Evolutionary conservation across 768 basidiomycete species (phyloP).

Genomic region (Tephrocybe rancida): DNA sequence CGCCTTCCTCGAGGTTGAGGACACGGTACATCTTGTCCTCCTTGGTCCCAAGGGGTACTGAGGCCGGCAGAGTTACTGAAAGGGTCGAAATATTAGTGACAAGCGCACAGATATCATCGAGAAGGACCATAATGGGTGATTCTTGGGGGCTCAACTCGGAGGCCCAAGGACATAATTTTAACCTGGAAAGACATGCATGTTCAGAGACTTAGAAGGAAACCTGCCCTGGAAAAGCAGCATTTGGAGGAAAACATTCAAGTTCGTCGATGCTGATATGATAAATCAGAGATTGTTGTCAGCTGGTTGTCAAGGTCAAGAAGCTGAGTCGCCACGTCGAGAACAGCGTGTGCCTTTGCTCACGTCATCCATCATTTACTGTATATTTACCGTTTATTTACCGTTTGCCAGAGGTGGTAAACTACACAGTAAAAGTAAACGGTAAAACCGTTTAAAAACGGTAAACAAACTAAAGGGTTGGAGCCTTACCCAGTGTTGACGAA

Average conservation of each 20-base stretch:
- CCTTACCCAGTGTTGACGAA: no score
- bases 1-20: not conserved
- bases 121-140: not conserved
- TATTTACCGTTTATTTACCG: conserved; percentile 7
- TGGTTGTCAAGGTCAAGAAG: no score
- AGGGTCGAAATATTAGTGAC: not conserved
- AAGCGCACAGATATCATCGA: not conserved
- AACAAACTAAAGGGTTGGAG: conserved; percentile 14
- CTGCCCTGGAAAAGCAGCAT: not conserved
- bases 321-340: no score
- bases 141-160: not conserved
- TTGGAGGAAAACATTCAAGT: not conserved
- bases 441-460: conserved; percentile 7
- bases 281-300: no score
- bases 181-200: not conserved
- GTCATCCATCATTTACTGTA: conserved; percentile 1
- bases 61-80: not conserved
- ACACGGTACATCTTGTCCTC: conserved; percentile 4
- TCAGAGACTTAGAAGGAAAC: not conserved
- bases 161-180: not conserved
- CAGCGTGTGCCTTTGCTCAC: not conserved
- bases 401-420: not conserved
- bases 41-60: not conserved
- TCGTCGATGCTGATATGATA: no score
- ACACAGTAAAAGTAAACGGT: conserved; percentile 9